Evolutionary conservation across 139 green algal species (phyloP), one percentile per base, ranked within the genome.

Genomic region (Coelastrella sp.): DNA sequence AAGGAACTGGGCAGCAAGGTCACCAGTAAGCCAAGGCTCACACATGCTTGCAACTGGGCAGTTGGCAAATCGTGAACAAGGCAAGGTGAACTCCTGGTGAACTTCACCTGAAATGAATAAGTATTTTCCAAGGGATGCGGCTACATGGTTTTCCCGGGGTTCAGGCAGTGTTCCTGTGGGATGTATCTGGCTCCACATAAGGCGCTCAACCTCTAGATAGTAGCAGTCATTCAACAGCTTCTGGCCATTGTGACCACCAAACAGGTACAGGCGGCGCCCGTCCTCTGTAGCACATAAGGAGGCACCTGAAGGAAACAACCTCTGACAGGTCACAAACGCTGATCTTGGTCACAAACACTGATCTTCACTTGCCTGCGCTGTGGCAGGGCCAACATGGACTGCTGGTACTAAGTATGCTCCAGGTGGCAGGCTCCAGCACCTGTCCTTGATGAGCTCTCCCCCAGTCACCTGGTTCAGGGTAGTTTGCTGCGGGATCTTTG

Each of bases 261-360:
- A 95, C 15, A 97, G 27, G 78, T 96, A 96, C 74, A 97, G 88
- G 80, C 94, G 94, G 76, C 94, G 92, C 15, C 95, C 94, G 85
- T 97, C 95, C 79, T 97, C 94, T 14, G 93, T 95, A 56, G 91
- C 79, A n/a, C 73, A 89, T 58, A 96, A 72, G 7, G 91, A 86
- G 3, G 93, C 87, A 70, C 92, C 92, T 93, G 84, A 66, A 88
- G 7, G 65, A 15, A 75, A 20, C 1, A 73, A 12, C 72, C 35
- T 49, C 35, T 49, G 35, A 49, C 57, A 70, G 10, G 49, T 7
- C 19, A 17, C 8, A 66, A 14, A 60, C 8, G 25, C 25, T 8
- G 74, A 9, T 0, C 25, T 8, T 7, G 8, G 74, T 10, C 25
- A 49, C 22, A 35, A 11, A 60, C 35, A 49, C 35, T 49, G 35